A percentile compares a stretch with the other conserved stretches of the same genome.
Conservation (phyloP, 495 filamentous ascomycete genomes). For the Hypoxylon rickii region DNA sequence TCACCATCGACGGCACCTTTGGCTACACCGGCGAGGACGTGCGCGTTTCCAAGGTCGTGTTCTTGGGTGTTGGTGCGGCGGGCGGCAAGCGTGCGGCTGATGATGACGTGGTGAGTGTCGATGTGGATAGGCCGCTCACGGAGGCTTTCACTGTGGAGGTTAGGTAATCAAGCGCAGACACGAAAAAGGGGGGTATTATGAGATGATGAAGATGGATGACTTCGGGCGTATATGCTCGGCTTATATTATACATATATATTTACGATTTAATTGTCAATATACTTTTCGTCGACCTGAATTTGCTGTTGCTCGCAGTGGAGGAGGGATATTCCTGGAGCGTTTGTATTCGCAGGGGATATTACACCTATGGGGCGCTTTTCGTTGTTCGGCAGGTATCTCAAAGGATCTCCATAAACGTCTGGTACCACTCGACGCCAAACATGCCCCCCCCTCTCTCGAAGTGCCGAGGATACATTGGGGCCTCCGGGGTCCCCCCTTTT, state of each 20-base stretch:
- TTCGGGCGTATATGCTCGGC: not conserved
- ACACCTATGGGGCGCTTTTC: too few species aligned
- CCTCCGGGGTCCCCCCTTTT: too few species aligned
- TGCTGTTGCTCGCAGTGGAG: too few species aligned
- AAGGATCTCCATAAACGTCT: too few species aligned
- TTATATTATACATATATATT: slow-evolving; percentile 1
- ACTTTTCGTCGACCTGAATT: too few species aligned
- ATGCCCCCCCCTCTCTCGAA: not conserved
- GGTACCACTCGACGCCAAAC: too few species aligned
- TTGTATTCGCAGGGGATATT: too few species aligned
- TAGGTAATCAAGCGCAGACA: not conserved
- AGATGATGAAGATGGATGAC: not conserved
- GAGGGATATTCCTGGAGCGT: too few species aligned
- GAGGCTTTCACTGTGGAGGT: slow-evolving; percentile 28
- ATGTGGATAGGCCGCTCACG: slow-evolving; percentile 21
- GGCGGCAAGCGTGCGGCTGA: slow-evolving; percentile 6
- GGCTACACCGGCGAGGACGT: slow-evolving; percentile 51
- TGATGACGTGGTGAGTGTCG: slow-evolving; percentile 11
- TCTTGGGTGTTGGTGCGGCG: slow-evolving; percentile 51
- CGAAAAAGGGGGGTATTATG: slow-evolving; percentile 4
- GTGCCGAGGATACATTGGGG: not conserved
- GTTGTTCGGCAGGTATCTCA: too few species aligned
- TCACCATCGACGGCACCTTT: slow-evolving; percentile 60
- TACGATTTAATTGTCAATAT: not conserved
- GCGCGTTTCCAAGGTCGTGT: slow-evolving; percentile 59